Evolutionary conservation across 1,139 yeast species (phyloP).

Genomic region (Wickerhamomyces sp.): DNA sequence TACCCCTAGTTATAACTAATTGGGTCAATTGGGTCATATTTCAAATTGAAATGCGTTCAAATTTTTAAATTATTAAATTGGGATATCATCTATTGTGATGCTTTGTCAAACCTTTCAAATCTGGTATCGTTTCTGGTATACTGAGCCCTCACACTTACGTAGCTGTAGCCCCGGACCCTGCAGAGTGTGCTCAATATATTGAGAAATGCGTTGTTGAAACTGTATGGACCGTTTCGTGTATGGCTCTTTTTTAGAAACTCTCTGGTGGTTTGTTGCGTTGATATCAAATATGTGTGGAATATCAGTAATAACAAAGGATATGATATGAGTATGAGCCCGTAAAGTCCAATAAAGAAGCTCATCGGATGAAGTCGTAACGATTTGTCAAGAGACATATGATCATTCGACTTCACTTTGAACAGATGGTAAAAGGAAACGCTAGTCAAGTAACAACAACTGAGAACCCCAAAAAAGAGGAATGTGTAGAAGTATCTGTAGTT

Average conservation of each 20-base stretch:
- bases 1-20: background rate
- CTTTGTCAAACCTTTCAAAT: conserved; percentile 23
- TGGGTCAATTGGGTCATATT: no score
- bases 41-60: no score
- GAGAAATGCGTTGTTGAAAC: conserved; percentile 16
- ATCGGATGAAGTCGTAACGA: conserved; percentile 28
- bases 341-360: conserved; percentile 37
- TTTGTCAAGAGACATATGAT: conserved; percentile 32
- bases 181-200: conserved; percentile 49
- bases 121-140: conserved; percentile 43
- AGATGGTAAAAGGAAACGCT: conserved; percentile 35
- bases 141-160: conserved; percentile 33
- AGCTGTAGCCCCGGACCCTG: conserved; percentile 43
- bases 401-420: conserved; percentile 36
- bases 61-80: background rate
- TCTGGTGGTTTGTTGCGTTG: conserved; percentile 65
- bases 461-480: conserved; percentile 36
- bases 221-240: conserved; percentile 23
- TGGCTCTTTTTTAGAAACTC: conserved; percentile 47
- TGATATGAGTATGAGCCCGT: conserved; percentile 37
- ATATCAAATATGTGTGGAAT: conserved; percentile 50
- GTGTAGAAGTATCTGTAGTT: conserved; percentile 57
- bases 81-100: background rate
- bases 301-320: conserved; percentile 53
- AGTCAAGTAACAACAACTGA: conserved; percentile 23